Percentiles rank a stretch among this genome's conserved stretches.
Conservation (phyloP, 1,139 yeast genomes). For the Pichia sp. region DNA sequence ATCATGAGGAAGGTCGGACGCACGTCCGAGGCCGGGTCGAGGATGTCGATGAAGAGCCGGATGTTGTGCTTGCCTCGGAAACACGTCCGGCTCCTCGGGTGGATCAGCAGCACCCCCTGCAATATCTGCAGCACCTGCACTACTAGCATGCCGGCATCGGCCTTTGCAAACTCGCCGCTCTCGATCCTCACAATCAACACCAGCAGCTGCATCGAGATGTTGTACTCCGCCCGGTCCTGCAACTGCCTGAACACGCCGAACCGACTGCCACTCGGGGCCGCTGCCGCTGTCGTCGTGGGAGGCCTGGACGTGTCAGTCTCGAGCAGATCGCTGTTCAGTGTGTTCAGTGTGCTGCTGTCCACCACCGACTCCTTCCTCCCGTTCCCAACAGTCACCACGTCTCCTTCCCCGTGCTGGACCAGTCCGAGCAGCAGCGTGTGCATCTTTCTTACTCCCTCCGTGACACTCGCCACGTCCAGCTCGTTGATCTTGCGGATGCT, state of each 20-base stretch:
- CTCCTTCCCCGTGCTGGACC: background rate
- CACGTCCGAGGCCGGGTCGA: background rate
- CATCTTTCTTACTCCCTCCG: background rate
- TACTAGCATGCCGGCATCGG: background rate
- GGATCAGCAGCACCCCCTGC: conserved; percentile 63
- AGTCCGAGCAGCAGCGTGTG: conserved; percentile 23
- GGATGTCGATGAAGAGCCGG: conserved; percentile 26
- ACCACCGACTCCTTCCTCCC: background rate
- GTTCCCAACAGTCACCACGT: background rate
- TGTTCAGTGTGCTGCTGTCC: background rate
- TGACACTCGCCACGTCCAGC: background rate
- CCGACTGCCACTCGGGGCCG: too few species aligned
- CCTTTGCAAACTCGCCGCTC: background rate
- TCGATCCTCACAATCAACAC: conserved; percentile 13
- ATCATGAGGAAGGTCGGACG: conserved; percentile 28
- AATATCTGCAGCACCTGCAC: conserved; percentile 40
- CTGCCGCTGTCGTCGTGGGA: too few species aligned
- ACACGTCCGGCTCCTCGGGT: conserved; percentile 50
- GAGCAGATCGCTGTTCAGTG: conserved; percentile 1
- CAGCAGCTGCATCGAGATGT: conserved; percentile 36
- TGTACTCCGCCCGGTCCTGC: conserved; percentile 51
- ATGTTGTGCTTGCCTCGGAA: conserved; percentile 38
- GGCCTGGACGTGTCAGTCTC: background rate
- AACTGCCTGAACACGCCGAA: conserved; percentile 42
- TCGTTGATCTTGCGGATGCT: background rate